A percentile compares a stretch with the other conserved stretches of the same genome.
phyloP scores from a whole-genome alignment of 75 land plant species.

The Pinus albicaulis region DNA sequence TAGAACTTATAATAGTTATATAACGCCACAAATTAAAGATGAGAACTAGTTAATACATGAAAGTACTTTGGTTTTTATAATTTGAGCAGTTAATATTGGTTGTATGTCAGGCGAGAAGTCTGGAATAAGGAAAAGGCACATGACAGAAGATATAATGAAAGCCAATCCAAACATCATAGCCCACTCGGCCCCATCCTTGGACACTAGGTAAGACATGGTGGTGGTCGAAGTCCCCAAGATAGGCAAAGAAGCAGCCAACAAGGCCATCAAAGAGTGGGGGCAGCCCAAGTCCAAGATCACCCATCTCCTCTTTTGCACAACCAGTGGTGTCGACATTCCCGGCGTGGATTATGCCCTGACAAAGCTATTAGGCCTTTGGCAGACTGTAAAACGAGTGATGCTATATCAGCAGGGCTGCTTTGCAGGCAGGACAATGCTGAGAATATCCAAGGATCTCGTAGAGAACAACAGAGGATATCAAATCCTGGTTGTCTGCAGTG shows the following conservation, averaged over 20 bases:
- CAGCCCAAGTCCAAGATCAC: constrained; percentile 62
- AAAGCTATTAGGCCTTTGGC: constrained; percentile 47
- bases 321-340: constrained; percentile 65
- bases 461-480: constrained; percentile 49
- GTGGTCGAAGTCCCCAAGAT: constrained; percentile 61
- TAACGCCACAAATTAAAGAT: too few relatives aligned
- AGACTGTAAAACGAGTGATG: constrained; percentile 42
- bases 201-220: constrained; percentile 45
- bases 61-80: background rate
- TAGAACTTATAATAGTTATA: too few relatives aligned
- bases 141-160: constrained; percentile 50
- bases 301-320: constrained; percentile 62
- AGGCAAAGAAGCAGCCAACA: constrained; percentile 55
- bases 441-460: constrained; percentile 48
- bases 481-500: constrained; percentile 42
- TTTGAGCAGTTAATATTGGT: background rate
- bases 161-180: constrained; percentile 39
- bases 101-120: constrained; percentile 48
- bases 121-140: constrained; percentile 47
- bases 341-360: constrained; percentile 47
- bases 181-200: constrained; percentile 44
- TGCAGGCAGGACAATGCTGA: constrained; percentile 45
- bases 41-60: background rate
- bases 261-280: constrained; percentile 70
- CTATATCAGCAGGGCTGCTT: constrained; percentile 53